Evolutionary conservation across 495 filamentous ascomycete genomes (phyloP), one percentile per base, ranked within the genome.

Genomic region (Penicillium macrosclerotiorum): DNA sequence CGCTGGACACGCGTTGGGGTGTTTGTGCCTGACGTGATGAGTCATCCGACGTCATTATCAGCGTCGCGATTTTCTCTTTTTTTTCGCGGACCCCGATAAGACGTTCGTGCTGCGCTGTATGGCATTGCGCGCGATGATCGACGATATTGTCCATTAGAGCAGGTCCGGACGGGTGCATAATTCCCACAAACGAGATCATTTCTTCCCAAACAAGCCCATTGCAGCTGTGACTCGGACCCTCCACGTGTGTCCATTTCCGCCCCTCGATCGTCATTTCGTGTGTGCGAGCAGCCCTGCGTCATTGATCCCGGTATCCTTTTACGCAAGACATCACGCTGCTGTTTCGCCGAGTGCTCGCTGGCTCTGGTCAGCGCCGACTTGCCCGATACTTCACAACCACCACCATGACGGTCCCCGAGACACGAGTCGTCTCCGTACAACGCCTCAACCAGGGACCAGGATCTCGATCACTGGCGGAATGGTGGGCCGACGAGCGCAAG

Each of bases 401-500:
- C 33, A 54, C 46, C 4, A 52, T 61, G 53, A 37, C 57, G 22
- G 30, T 47, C 23, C 42, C 43, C 16, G 44, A 54, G 19, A 73
- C 71, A 30, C 68, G 67, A 22, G 64, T 75, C 30, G 51, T 71
- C 25, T 64, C 72, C n/a, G 68, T 73, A 19, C 62, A 66, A 17
- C 65, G 70, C 47, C 59, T 75, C 20, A 72, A 63, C 57, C 42
- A 65, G 41, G 68, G 65, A 20, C 72, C 65, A 6, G 65, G 60
- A 32, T 48, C 62, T 26, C 54, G 62, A 35, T 63, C 68, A n/a
- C 55, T 75, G 18, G 57, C 69, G 3, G 65, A 75, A 54, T 75
- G 72, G 72, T 75, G 72, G 72, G 60, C 52, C 3, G 60, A 51
- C n/a, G 72, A 75, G 54, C 61, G 62, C 45, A 48, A 49, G 14